These are phyloP conservation scores for Ophiostoma perfectum DNA, from an alignment of 2,329 filamentous ascomycete genomes.

Conservation along the genomic window DNA sequence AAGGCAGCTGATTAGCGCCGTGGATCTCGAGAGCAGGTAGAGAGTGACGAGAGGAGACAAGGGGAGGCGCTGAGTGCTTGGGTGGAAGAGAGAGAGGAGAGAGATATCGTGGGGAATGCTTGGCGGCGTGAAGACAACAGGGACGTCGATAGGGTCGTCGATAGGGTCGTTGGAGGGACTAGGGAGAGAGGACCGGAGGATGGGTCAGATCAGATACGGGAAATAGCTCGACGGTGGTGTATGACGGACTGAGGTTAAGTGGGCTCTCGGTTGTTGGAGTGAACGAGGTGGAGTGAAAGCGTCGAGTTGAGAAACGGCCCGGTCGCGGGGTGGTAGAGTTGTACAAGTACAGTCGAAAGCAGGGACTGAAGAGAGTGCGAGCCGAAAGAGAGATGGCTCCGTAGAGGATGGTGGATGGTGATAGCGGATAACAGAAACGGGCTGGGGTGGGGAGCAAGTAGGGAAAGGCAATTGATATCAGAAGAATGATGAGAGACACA, in stretches of 20 bases:
- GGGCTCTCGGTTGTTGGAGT: background rate
- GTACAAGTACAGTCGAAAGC: background rate
- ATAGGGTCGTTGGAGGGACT: conserved; percentile 9
- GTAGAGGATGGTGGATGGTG: background rate
- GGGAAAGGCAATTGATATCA: background rate
- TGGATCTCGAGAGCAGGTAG: background rate
- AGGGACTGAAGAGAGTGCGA: no score
- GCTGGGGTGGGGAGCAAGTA: background rate
- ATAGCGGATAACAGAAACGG: background rate
- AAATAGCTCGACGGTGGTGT: conserved; percentile 10
- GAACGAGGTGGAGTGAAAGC: background rate
- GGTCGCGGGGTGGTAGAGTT: background rate
- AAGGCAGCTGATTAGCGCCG: conserved; percentile 7
- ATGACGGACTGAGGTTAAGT: background rate
- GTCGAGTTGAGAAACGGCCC: background rate
- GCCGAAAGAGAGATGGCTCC: background rate
- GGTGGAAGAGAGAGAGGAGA: background rate
- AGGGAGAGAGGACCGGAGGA: conserved; percentile 9
- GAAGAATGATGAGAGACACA: background rate
- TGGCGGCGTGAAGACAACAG: conserved; percentile 6
- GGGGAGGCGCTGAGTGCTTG: background rate
- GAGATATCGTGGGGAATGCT: conserved; percentile 11
- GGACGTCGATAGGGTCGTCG: background rate
- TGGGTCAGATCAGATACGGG: conserved; percentile 3
- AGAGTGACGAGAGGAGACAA: background rate